Evolutionary conservation across 164 flowering plant genomes (phyloP), one percentile per base, ranked within the genome.

Genomic region (Tetracentron sinense): DNA sequence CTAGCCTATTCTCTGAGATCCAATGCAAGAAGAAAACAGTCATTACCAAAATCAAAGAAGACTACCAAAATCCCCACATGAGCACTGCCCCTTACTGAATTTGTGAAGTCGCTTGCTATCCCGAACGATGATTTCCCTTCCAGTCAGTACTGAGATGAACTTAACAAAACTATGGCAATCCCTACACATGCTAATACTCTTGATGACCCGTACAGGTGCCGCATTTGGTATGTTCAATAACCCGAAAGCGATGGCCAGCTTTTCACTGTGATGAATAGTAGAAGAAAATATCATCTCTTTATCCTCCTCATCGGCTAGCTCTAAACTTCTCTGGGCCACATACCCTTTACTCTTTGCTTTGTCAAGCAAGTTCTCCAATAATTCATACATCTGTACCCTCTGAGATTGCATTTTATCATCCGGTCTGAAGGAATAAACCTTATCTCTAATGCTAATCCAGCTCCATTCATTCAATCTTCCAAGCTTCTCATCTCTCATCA

Each of bases 31-130:
- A 57, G 27, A 53, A 29, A 35, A 46, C 22, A 27, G 31, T 6
- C 44, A 56, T 25, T 30, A 33, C 33, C 55, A 14, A 42, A 20
- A 42, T 76, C 67, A 82, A 51, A 82, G 62, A 30, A 79, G 74
- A 72, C 70, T 55, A 20, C 80, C 74, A 56, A 75, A 85, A 65
- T 84, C 96, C 47, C 90, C 87, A 67, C 98, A 90, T 1, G 96
- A 86, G 71, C 96, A 92, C 0, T 68, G 56, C 12, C 96, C 96
- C 26, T 77, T 57, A 19, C 55, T 75, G 75, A 92, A 88, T 65
- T 66, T 82, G 63, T 90, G 98, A 63, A 92, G 84, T 35, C 86
- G 69, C 71, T 75, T 86, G 67, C 92, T 80, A 65, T 92, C 98
- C 42, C 93, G 76, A 38, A 92, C 48, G 30, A 85, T 74, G 17